Evolutionary conservation across 495 filamentous ascomycete species (phyloP), one percentile per base, ranked within the genome.

Genomic region (Hypoxylon intermedium): DNA sequence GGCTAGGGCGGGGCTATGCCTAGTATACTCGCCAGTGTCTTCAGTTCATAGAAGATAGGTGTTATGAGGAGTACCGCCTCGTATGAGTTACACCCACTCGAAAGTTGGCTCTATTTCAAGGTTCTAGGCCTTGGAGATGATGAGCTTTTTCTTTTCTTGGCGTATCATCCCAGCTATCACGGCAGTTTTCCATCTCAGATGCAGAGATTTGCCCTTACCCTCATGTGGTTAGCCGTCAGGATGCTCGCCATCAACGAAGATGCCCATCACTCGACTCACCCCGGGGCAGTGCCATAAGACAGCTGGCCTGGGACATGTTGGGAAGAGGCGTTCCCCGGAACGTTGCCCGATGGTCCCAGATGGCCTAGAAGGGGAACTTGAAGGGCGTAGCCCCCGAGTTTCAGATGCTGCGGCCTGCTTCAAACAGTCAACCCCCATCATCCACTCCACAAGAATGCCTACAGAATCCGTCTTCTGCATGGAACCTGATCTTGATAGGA

Each of bases 21-120:
- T 16, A 34, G 34, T 24, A 37, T 48, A 28, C 47, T 33, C 52
- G 7, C 42, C 23, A 44, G 53, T 43, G 51, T 51, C 52, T 42
- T 31, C 23, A 31, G 23, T 43, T 26, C 26, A 6, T 3, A 11
- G 30, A 16, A 37, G 13, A 48, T 40, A 47, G 23, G 21, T 37
- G 13, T 41, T 54, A 9, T 28, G 13, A 37, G 26, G 23, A 42
- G 40, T 55, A 55, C 55, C 24, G 55, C 61, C 61, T 53, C 55
- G 13, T 23, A 26, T 19, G 40, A 38, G 41, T 59, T 46, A 41
- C 48, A 60, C 37, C 46, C 50, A 20, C n/a, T 28, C 11, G 11
- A 15, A 26, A 13, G 20, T 52, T 51, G 46, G 33, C 55, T 53
- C 51, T 56, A 65, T 60, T 65, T 53, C 62, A 41, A 53, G 56